Evolutionary conservation across 2,329 filamentous ascomycete species (phyloP).

Genomic region (Colletotrichum sp.): DNA sequence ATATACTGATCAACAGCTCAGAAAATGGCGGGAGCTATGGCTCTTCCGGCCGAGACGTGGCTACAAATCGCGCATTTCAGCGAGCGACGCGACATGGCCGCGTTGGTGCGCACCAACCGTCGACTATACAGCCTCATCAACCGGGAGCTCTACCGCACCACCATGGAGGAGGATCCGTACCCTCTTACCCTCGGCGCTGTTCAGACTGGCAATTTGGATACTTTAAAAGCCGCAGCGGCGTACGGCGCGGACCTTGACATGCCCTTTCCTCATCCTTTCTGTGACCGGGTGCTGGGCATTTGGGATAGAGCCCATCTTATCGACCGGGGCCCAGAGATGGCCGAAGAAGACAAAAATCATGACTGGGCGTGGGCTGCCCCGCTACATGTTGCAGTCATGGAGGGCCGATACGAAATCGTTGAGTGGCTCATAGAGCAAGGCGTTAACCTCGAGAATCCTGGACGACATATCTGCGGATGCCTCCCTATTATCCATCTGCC

Average conservation of each 20-base stretch:
- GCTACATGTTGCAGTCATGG: background rate
- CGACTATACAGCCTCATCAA: background rate
- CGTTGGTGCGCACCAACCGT: background rate
- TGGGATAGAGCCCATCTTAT: background rate
- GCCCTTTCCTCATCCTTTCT: background rate
- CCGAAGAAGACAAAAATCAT: background rate
- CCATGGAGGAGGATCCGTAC: background rate
- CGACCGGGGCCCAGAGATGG: background rate
- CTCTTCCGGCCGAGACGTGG: background rate
- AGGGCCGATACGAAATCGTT: background rate
- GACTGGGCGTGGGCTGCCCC: background rate
- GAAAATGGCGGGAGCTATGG: background rate
- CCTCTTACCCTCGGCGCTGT: background rate
- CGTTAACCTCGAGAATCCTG: background rate
- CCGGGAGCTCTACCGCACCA: background rate
- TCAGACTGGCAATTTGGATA: fast-evolving
- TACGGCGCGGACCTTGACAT: background rate
- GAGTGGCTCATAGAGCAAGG: background rate
- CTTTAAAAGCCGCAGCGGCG: background rate
- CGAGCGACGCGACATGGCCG: background rate
- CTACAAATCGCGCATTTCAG: background rate
- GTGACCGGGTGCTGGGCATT: background rate
- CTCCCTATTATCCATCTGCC: background rate
- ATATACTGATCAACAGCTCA: background rate
- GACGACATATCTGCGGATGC: background rate